Base-by-base conservation (phyloP, 2,329 filamentous ascomycete species). In the Epichloe typhina region DNA sequence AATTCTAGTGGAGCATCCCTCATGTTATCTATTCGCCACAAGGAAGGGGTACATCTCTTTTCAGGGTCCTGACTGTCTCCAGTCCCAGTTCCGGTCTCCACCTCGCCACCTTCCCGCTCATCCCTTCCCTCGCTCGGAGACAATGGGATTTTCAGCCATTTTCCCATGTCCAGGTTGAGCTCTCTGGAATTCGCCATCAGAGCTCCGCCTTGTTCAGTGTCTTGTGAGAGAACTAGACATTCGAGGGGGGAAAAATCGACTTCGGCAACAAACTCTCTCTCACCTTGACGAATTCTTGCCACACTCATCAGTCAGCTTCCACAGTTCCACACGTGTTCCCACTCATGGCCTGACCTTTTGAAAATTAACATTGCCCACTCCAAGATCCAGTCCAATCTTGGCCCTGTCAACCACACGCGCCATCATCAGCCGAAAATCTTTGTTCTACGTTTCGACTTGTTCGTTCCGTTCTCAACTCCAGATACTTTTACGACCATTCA, bases 401-500 rank as follows among this genome's bases (percentile, higher is more conserved):
- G n/a, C 3, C 21, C 23, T 9, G 36, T 8, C 37, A 23, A 21
- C 8, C 41, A 17, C 40, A 2, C 9, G 12, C 13, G 19, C 21
- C 15, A 5, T 35, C 33, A 17, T 19, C 12, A 33, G 33, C 15
- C 3, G 11, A 17, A 15, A 13, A 31, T 44, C 17, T 33, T 21
- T 19, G 5, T 26, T 26, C 13, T 17, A 17, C 5, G 5, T 21
- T 19, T 9, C 6, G 19, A 37, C 21, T 33, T 23, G 17, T 37
- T 11, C 35, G 21, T 44, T 21, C 21, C 8, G 3, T 11, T 35
- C 4, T 43, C 37, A 33, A 17, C 26, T 4, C 15, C 40, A 23
- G 31, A 45, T 43, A 15, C 40, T 38, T 26, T 17, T n/a, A 33
- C 41, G 36, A 46, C 39, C 36, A 26, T 47, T 52, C 42, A 54